Percentiles rank a stretch among this genome's conserved stretches.
These are phyloP conservation scores for Conticribra weissflogii DNA, from an alignment of 108 stramenopile species.

Conservation along the genomic window DNA sequence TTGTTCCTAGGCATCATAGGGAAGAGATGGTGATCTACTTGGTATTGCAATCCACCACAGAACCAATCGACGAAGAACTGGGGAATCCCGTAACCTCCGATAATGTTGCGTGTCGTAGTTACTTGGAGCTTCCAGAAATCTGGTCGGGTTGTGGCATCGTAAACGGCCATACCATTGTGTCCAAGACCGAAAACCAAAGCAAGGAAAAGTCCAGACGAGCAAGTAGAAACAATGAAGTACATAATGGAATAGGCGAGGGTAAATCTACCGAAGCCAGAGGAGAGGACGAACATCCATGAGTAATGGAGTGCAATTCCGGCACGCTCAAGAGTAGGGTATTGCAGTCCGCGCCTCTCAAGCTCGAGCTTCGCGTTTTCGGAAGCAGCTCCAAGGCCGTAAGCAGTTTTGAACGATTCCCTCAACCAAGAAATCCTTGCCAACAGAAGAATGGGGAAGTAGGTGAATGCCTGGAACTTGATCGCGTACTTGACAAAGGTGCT, in stretches of 20 bases:
- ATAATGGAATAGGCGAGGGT: constrained; percentile 60
- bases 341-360: constrained; percentile 74
- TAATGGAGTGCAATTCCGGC: constrained; percentile 83
- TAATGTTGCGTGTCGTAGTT: constrained; percentile 98
- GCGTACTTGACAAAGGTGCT: constrained; percentile 79
- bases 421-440: constrained; percentile 96
- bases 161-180: constrained; percentile 99
- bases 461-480: constrained; percentile 87
- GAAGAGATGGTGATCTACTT: constrained; percentile 99
- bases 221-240: constrained; percentile 78
- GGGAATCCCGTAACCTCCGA: constrained; percentile 90
- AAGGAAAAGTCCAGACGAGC: constrained; percentile 91
- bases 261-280: constrained; percentile 78
- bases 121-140: constrained; percentile 99
- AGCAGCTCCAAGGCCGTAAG: constrained; percentile 87
- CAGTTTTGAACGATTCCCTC: constrained; percentile 93
- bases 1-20: constrained; percentile 97
- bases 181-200: constrained; percentile 98
- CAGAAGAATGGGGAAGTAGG: constrained; percentile 97
- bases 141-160: constrained; percentile 93
- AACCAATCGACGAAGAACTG: constrained; percentile 98
- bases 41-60: constrained; percentile 98
- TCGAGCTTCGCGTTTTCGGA: constrained; percentile 85
- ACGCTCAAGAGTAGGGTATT: constrained; percentile 83
- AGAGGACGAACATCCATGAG: constrained; percentile 78